Percentiles rank a stretch among this genome's conserved stretches.
Conservation (phyloP, 768 basidiomycete genomes). For the Pilatotrama ljubarskyi region DNA sequence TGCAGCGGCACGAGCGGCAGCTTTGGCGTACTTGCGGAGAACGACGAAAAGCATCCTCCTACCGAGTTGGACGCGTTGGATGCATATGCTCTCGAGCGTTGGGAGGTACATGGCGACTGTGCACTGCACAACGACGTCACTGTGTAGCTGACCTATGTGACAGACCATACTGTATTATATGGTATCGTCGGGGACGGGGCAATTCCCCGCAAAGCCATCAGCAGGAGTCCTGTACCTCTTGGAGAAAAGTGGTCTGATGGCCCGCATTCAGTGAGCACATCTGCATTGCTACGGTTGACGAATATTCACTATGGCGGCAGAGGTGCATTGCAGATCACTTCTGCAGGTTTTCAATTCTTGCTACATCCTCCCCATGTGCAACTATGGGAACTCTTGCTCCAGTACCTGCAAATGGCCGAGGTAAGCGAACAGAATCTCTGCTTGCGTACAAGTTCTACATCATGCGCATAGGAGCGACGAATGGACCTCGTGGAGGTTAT, state of each 20-base stretch:
- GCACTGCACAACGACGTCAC: background rate
- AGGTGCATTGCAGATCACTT: slow-evolving; percentile 77
- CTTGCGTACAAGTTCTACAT: background rate
- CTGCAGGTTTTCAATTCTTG: slow-evolving; percentile 93
- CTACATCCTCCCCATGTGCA: slow-evolving; percentile 93
- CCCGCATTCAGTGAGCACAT: slow-evolving; percentile 55
- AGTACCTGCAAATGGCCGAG: slow-evolving; percentile 86
- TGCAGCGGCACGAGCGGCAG: slow-evolving; percentile 74
- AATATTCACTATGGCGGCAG: slow-evolving; percentile 36
- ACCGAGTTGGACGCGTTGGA: slow-evolving; percentile 66
- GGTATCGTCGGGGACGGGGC: slow-evolving; percentile 90
- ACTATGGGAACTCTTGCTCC: slow-evolving; percentile 90
- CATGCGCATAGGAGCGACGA: slow-evolving; percentile 60
- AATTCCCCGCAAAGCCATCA: slow-evolving; percentile 72
- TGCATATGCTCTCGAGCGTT: slow-evolving; percentile 79
- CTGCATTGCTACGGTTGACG: background rate
- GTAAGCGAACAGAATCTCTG: slow-evolving; percentile 37
- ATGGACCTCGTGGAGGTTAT: slow-evolving; percentile 95
- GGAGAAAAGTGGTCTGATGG: slow-evolving; percentile 86
- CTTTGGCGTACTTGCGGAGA: slow-evolving; percentile 77
- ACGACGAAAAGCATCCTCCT: slow-evolving; percentile 58
- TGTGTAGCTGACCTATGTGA: background rate
- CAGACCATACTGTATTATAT: slow-evolving; percentile 97
- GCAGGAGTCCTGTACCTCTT: slow-evolving; percentile 83
- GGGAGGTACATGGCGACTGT: slow-evolving; percentile 69